These are phyloP conservation scores for Begonia loranthoides DNA, from an alignment of 306 rosid genomes.

Conservation along the genomic window DNA sequence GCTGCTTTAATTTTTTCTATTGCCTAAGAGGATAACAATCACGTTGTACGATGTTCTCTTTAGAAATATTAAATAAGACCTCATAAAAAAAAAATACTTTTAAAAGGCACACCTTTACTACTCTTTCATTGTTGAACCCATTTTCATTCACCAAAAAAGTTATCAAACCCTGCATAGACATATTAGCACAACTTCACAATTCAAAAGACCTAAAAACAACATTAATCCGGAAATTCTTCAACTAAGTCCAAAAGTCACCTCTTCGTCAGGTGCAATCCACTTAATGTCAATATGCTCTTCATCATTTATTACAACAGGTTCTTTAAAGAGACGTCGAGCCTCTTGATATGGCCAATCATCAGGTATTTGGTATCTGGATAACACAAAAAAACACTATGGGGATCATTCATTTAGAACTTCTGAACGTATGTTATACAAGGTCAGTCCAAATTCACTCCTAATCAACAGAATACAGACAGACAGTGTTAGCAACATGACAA, in stretches of 20 bases:
- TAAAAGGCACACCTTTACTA: slow-evolving; percentile 51
- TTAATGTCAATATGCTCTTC: slow-evolving; percentile 65
- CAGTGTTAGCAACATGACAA: too few relatives aligned
- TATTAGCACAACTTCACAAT: slow-evolving; percentile 12
- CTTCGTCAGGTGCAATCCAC: slow-evolving; percentile 94
- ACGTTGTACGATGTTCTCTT: neutral
- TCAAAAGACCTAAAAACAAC: slow-evolving; percentile 1
- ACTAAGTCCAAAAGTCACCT: slow-evolving; percentile 27
- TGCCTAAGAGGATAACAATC: slow-evolving; percentile 36
- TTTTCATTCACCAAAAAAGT: slow-evolving; percentile 80
- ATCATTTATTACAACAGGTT: slow-evolving; percentile 51
- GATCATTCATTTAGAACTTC: neutral
- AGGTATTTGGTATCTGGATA: slow-evolving; percentile 75
- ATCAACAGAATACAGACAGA: too few relatives aligned
- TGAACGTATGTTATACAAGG: too few relatives aligned
- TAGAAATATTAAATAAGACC: slow-evolving; percentile 10
- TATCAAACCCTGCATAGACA: slow-evolving; percentile 52
- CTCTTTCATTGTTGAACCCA: slow-evolving; percentile 88
- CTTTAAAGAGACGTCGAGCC: slow-evolving; percentile 81
- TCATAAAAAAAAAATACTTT: slow-evolving; percentile 10
- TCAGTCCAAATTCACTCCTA: too few relatives aligned
- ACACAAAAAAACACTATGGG: slow-evolving; percentile 1
- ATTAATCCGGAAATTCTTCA: slow-evolving; percentile 13
- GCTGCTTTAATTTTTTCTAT: slow-evolving; percentile 93
- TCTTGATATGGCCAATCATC: slow-evolving; percentile 86